Conservation (phyloP, 2,329 filamentous ascomycete species). For the Reticulascus tulasneorum region DNA sequence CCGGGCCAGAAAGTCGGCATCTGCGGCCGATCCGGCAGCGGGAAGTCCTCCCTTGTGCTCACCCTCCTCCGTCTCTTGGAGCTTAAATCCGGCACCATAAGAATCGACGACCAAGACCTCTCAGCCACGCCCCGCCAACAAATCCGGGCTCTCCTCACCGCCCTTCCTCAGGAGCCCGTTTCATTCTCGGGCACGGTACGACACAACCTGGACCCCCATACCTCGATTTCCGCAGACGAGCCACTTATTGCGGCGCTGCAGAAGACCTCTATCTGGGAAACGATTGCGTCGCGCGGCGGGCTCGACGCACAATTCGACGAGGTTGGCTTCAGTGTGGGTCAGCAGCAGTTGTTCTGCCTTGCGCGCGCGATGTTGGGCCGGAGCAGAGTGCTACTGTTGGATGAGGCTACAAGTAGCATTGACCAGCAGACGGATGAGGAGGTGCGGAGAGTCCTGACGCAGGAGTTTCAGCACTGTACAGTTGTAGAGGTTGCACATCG, state of each 20-base stretch:
- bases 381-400: conserved; percentile 26
- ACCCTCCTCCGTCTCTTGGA: conserved; percentile 46
- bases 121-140: conserved; percentile 33
- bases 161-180: conserved; percentile 46
- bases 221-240: conserved; percentile 27
- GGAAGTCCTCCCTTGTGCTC: conserved; percentile 45
- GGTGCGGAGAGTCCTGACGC: conserved; percentile 16
- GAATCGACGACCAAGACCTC: conserved; percentile 40
- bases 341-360: conserved; percentile 44
- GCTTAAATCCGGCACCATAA: conserved; percentile 27
- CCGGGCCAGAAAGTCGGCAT: conserved; percentile 45
- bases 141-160: conserved; percentile 38
- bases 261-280: conserved; percentile 37
- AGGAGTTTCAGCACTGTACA: conserved; percentile 19
- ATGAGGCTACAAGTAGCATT: conserved; percentile 28
- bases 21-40: conserved; percentile 49
- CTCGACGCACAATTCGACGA: conserved; percentile 29
- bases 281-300: conserved; percentile 31
- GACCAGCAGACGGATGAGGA: conserved; percentile 23
- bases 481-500: conserved; percentile 26
- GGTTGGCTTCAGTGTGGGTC: conserved; percentile 35
- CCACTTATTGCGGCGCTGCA: conserved; percentile 37
- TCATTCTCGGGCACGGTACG: conserved; percentile 41
- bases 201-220: conserved; percentile 41
- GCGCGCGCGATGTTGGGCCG: conserved; percentile 38